Base-by-base conservation (phyloP, 1,284 basidiomycete genomes). In the Malassezia arunalokei region DNA sequence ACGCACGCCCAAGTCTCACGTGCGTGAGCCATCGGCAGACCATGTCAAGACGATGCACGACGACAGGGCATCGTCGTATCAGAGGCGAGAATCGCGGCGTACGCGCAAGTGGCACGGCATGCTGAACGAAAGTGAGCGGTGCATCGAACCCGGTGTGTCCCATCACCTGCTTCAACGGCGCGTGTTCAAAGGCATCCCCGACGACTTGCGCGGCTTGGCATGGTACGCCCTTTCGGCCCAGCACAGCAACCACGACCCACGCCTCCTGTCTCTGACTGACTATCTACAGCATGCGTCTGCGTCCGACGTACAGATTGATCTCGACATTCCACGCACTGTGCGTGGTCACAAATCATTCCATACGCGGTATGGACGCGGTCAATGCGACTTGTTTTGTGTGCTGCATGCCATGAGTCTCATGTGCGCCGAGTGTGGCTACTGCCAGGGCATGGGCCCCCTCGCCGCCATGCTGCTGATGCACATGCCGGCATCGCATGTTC, bases 371-470 rank as follows among this genome's bases (percentile, higher is more conserved):
- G 94, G 94, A 42, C 81, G 85, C 57, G 94, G 70, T 5, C 68
- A 73, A 43, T 46, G 62, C 15, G 50, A 55, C 29, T 46, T 73
- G 84, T 98, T 98, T 75, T 88, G 90, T 70, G 89, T 95, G 49
- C 78, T 98, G 20, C 92, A 98, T 73, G 83, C 81, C 40, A 89
- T 95, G 69, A 91, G 89, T 7, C 79, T 92, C 43, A 78, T 79
- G 8, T 95, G 91, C 75, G 73, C 77, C 11, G 78, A 80, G n/a
- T 96, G 94, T 63, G 94, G 90, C 3, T 99, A 99, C 74, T 92
- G 92, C 51, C 94, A 99, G 76, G 92, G 94, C 46, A 99, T 99
- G 92, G 92, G 94, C 0, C 87, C 91, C 6, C 87, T 98, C 48
- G 90, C 91, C 0, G 88, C 91, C 0, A 94, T 90, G 1, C 78